These are phyloP conservation scores for Coniochaeta pulveracea DNA, from an alignment of 2,329 filamentous ascomycete species.

Conservation along the genomic window DNA sequence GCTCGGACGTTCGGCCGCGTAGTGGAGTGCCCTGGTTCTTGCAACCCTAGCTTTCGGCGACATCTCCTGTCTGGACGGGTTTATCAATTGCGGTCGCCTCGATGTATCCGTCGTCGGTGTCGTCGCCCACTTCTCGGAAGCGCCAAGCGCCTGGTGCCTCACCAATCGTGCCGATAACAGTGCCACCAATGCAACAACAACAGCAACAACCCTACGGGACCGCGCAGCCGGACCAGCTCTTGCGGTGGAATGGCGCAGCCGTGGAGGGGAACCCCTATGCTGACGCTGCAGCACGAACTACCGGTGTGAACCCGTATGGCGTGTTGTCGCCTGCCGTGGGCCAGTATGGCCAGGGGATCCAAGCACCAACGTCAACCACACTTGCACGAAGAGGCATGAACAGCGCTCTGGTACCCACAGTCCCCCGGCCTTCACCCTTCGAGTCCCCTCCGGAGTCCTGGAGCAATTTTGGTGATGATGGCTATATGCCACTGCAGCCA, in stretches of 20 bases:
- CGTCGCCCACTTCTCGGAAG: constrained; percentile 49
- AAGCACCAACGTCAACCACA: constrained; percentile 30
- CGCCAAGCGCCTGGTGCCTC: constrained; percentile 61
- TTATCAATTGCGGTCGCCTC: too few relatives aligned
- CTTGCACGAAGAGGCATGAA: constrained; percentile 37
- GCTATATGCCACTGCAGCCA: constrained; percentile 25
- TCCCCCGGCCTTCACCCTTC: constrained; percentile 18
- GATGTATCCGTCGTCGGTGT: constrained; percentile 27
- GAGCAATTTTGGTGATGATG: constrained; percentile 30
- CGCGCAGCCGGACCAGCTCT: constrained; percentile 33
- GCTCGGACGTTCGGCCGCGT: too few relatives aligned
- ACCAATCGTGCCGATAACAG: constrained; percentile 49
- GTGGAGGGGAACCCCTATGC: constrained; percentile 24
- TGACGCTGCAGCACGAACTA: constrained; percentile 19
- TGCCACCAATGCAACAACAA: constrained; percentile 39
- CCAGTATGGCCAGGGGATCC: constrained; percentile 14
- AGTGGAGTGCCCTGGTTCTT: too few relatives aligned
- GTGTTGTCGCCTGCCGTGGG: constrained; percentile 18
- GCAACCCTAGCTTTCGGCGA: too few relatives aligned
- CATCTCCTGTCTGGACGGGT: too few relatives aligned
- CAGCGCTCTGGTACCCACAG: constrained; percentile 37
- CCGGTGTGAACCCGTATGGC: constrained; percentile 23
- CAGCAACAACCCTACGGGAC: constrained; percentile 37
- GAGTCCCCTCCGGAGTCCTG: constrained; percentile 19
- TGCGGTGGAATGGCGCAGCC: constrained; percentile 30